Evolutionary conservation across 2,329 filamentous ascomycete genomes (phyloP), one percentile per base, ranked within the genome.

Genomic region (Cladophialophora yegresii): DNA sequence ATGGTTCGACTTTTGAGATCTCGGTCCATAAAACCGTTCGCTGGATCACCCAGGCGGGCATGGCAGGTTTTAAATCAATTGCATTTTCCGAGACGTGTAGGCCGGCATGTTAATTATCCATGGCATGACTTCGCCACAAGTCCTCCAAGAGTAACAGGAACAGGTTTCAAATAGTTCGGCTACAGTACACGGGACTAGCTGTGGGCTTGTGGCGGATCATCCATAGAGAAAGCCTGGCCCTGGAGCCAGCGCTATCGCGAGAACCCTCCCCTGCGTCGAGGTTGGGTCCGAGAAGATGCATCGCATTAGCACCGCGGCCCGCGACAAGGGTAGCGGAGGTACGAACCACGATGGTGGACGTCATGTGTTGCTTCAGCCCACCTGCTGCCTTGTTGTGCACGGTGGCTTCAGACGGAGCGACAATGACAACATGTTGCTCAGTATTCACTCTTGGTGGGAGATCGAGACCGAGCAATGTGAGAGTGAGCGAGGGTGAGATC

Each of bases 11-110:
- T 10, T 4, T 55, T 4, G 54, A 56, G 30, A 32, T 56, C 22
- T 28, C 22, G 10, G 32, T 56, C 16, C 32, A 26, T 16, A 36
- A 56, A 32, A 56, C 26, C 12, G 30, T 54, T 33, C 51, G 33
- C 23, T 54, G 51, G 12, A 54, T 54, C 51, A 43, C 26, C n/a
- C 20, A 56, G 28, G 32, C 54, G 8, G 30, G 51, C 51, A 54
- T 32, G 7, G 23, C 28, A 32, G 51, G 51, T 12, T 54, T 26
- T 33, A 54, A 33, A 54, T 20, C 32, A 26, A 28, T 54, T 30
- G 51, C 51, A 9, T 54, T 54, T 23, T 26, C 51, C 22, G 51
- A 54, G 32, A 54, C 22, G 23, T 54, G 51, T 54, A 54, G 9
- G 51, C 16, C 26, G 28, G 16, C 10, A n/a, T n/a, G n/a, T n/a